Base-by-base conservation (phyloP, 331 rosid species). In the Quercus phellos region DNA sequence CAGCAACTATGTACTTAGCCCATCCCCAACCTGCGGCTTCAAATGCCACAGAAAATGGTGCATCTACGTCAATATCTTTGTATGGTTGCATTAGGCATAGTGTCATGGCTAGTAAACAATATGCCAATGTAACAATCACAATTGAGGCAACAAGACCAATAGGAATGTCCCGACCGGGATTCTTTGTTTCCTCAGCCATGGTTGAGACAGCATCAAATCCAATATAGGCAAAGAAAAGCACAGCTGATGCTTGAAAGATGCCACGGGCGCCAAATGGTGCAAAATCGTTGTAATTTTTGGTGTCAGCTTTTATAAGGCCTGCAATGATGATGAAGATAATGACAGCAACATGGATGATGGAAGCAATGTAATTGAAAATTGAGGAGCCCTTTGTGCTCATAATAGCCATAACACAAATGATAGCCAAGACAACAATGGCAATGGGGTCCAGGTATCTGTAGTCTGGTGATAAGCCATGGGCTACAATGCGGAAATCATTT, bases 371-470 rank as follows among this genome's bases (percentile, higher is more conserved):
- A 80, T 94, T 94, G 67, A 94, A 80, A 71, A 89, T 86, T 1
- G 98, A 94, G 8, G 99, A 86, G 78, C 88, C 97, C 74, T 92
- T 94, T 72, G 98, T 94, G 85, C 96, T 91, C 83, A 87, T 84
- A 10, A 90, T 85, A 1, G 97, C 93, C 0, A 92, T 59, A 66
- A 74, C 0, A 58, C 93, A 87, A 17, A 94, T 84, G 35, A 18
- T 53, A 35, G 22, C 27, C 16, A 91, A 87, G n/a, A 90, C 87
- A 0, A 2, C 91, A 0, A 92, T 72, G 4, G 98, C 87, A 0
- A 95, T 81, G 30, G 97, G 97, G 42, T 95, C 99, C 0, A 95
- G 98, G 46, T 82, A 80, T 72, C 80, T 81, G 60, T 85, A 91
- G 35, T 83, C 55, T 0, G 78, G 16, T 19, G 32, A 18, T 22